Conservation (phyloP, 2,329 filamentous ascomycete species). For the Ophiostoma sp. region DNA sequence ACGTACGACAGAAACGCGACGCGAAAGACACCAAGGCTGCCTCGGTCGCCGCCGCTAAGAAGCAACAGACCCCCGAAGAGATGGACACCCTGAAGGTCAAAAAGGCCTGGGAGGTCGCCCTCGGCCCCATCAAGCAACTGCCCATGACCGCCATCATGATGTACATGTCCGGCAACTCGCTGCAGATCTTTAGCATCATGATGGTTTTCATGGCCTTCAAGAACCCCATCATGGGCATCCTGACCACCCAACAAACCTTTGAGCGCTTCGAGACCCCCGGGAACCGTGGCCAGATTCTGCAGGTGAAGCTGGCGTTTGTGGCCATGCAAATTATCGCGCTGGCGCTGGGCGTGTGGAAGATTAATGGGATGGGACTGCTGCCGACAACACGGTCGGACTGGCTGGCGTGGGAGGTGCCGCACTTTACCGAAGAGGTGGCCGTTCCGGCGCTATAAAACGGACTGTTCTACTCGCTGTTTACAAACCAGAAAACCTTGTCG, state of each 20-base stretch:
- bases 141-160: slow-evolving; percentile 99
- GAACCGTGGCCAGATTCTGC: slow-evolving; percentile 70
- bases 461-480: no score
- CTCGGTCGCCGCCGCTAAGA: slow-evolving; percentile 42
- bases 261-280: slow-evolving; percentile 83
- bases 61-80: slow-evolving; percentile 71
- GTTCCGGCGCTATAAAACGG: slow-evolving; percentile 60
- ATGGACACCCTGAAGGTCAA: slow-evolving; percentile 96
- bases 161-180: slow-evolving; percentile 99
- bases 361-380: slow-evolving; percentile 92
- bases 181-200: slow-evolving; percentile 99
- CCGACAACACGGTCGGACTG: slow-evolving; percentile 96
- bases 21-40: slow-evolving; percentile 30
- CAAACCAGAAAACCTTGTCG: no score
- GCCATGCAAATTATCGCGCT: slow-evolving; percentile 82
- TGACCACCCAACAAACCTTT: slow-evolving; percentile 85
- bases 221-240: slow-evolving; percentile 81
- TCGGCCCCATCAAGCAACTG: slow-evolving; percentile 88
- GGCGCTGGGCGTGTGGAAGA: slow-evolving; percentile 89
- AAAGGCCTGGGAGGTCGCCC: slow-evolving; percentile 96
- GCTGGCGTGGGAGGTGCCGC: slow-evolving; percentile 88
- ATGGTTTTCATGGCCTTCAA: slow-evolving; percentile 99
- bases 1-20: slow-evolving; percentile 45
- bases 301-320: slow-evolving; percentile 86
- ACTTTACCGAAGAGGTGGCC: slow-evolving; percentile 66